These are phyloP conservation scores for Phytophthora constricta DNA, from an alignment of 352 stramenopile species.

Conservation along the genomic window DNA sequence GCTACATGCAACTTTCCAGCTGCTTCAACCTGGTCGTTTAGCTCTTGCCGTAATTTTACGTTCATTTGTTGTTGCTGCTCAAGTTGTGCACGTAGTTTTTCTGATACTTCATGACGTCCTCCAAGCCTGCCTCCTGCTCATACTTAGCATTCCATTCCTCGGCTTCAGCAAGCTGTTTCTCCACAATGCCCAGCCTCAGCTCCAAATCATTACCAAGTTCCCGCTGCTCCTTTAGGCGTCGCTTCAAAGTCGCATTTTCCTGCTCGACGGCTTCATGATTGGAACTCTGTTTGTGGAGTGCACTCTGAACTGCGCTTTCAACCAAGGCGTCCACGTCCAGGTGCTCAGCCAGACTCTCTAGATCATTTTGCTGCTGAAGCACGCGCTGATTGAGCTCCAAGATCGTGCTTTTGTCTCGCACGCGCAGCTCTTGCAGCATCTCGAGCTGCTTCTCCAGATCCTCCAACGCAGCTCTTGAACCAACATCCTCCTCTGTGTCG, in stretches of 20 bases:
- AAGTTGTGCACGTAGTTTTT: slow-evolving; percentile 75
- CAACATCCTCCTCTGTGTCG: slow-evolving; percentile 7
- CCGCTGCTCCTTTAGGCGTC: slow-evolving; percentile 58
- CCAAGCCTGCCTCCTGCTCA: slow-evolving; percentile 63
- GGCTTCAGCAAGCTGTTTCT: slow-evolving; percentile 63
- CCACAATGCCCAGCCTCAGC: slow-evolving; percentile 55
- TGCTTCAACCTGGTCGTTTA: slow-evolving; percentile 71
- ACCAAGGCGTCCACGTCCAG: slow-evolving; percentile 46
- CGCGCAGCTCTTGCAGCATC: slow-evolving; percentile 70
- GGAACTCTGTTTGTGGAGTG: slow-evolving; percentile 40
- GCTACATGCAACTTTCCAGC: slow-evolving; percentile 57
- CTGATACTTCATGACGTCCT: slow-evolving; percentile 78
- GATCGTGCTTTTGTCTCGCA: slow-evolving; percentile 67
- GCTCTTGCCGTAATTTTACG: slow-evolving; percentile 56
- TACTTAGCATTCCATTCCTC: slow-evolving; percentile 77
- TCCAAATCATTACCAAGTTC: slow-evolving; percentile 63
- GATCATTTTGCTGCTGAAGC: slow-evolving; percentile 62
- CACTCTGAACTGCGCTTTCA: slow-evolving; percentile 42
- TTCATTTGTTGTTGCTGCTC: slow-evolving; percentile 68
- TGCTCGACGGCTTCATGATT: slow-evolving; percentile 35
- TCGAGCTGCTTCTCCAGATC: slow-evolving; percentile 68
- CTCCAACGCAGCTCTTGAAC: slow-evolving; percentile 22
- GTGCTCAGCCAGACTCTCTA: slow-evolving; percentile 64
- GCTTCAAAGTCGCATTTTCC: slow-evolving; percentile 50
- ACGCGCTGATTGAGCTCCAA: slow-evolving; percentile 64